Percentiles rank a stretch among this genome's conserved stretches.
These are phyloP conservation scores for Picea glauca DNA, from an alignment of 75 land plant species.

Conservation along the genomic window DNA sequence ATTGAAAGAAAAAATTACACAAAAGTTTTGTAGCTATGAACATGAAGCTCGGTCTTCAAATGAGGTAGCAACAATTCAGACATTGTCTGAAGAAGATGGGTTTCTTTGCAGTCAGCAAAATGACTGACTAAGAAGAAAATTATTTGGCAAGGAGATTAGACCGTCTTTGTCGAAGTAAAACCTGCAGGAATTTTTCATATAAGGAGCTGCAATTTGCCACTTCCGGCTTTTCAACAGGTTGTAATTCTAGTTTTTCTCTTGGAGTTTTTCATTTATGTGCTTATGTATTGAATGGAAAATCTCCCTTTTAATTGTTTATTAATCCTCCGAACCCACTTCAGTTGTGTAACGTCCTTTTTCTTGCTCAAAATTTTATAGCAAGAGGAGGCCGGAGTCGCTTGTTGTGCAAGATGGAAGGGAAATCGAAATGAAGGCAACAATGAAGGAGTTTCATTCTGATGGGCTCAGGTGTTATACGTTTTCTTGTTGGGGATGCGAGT, in stretches of 20 bases:
- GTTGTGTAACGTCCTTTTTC: background rate
- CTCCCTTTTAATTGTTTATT: background rate
- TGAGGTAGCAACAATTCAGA: background rate
- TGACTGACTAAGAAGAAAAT: slow-evolving; percentile 4
- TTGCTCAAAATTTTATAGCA: slow-evolving; percentile 72
- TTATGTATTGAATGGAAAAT: background rate
- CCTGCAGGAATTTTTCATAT: slow-evolving; percentile 54
- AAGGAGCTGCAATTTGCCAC: slow-evolving; percentile 66
- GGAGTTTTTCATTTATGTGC: background rate
- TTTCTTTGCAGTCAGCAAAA: background rate
- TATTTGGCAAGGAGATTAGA: slow-evolving; percentile 47
- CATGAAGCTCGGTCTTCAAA: background rate
- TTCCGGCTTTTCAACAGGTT: slow-evolving; percentile 67
- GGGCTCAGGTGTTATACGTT: too few relatives aligned
- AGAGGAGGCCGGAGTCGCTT: slow-evolving; percentile 65
- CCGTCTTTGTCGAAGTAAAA: slow-evolving; percentile 47
- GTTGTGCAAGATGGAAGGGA: slow-evolving; percentile 45
- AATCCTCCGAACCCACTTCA: background rate
- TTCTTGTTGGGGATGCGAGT: too few relatives aligned
- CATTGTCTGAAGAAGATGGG: background rate
- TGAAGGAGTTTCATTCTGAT: slow-evolving; percentile 34
- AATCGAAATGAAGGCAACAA: slow-evolving; percentile 27
- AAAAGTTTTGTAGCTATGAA: background rate
- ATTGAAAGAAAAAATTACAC: background rate
- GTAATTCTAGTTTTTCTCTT: background rate